Evolutionary conservation across 1,139 yeast species (phyloP).

Genomic region (Suhomyces maxii): DNA sequence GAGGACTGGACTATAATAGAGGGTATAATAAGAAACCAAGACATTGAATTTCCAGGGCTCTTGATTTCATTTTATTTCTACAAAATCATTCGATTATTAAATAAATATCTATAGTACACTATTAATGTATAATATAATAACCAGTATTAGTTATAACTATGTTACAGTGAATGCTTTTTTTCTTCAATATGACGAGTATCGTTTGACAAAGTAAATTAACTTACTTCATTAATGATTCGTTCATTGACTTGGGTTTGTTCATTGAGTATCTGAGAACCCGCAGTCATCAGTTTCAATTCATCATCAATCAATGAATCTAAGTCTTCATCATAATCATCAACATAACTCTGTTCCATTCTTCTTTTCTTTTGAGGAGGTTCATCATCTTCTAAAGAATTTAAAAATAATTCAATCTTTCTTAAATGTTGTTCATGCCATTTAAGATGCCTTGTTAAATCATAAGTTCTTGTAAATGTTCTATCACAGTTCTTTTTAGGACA

Average conservation of each 20-base stretch:
- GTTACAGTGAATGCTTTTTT: no score
- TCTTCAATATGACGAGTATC: no score
- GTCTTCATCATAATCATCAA: conserved; percentile 14
- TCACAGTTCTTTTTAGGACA: conserved; percentile 53
- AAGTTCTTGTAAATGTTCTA: conserved; percentile 46
- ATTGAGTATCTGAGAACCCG: conserved; percentile 12
- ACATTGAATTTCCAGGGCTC: conserved; percentile 16
- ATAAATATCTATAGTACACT: neutral
- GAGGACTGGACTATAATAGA: conserved; percentile 31
- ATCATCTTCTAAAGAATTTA: conserved; percentile 26
- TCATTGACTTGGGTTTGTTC: neutral
- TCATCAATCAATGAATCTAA: conserved; percentile 34
- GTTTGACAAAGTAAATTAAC: neutral
- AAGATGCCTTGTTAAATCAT: conserved; percentile 54
- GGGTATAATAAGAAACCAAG: conserved; percentile 36
- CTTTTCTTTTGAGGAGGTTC: conserved; percentile 2
- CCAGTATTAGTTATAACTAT: neutral
- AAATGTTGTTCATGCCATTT: conserved; percentile 52
- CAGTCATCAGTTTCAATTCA: conserved; percentile 26
- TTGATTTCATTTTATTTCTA: neutral
- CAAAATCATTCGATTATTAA: neutral
- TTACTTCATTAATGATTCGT: neutral
- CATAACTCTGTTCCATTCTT: conserved; percentile 1
- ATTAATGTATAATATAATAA: neutral
- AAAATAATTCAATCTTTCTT: conserved; percentile 32